Conservation (phyloP, 345 rosid genomes). For the Populus pruinosa region DNA sequence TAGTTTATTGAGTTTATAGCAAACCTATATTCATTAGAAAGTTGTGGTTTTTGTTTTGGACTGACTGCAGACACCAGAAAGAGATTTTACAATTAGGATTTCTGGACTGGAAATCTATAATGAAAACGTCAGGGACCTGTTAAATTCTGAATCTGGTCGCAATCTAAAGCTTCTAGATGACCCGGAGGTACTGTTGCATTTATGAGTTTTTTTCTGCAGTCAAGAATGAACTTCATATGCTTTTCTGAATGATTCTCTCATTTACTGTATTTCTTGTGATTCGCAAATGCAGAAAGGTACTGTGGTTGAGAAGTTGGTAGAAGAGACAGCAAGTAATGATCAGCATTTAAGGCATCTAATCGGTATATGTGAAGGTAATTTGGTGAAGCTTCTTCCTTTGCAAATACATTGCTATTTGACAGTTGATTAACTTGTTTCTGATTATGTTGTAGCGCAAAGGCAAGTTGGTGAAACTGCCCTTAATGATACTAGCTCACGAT, state of each 20-base stretch:
- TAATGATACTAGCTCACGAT: conserved; percentile 94
- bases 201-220: neutral
- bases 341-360: conserved; percentile 82
- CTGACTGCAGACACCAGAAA: conserved; percentile 77
- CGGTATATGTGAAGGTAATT: conserved; percentile 85
- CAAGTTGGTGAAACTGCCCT: conserved; percentile 99
- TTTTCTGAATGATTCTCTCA: neutral
- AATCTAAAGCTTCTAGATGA: conserved; percentile 97
- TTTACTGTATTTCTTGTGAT: conserved; percentile 10
- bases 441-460: conserved; percentile 71
- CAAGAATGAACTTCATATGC: neutral
- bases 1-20: neutral
- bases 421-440: conserved; percentile 19
- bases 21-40: neutral
- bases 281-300: conserved; percentile 79
- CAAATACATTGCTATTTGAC: neutral
- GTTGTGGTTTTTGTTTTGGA: conserved; percentile 11
- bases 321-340: conserved; percentile 76
- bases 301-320: conserved; percentile 90
- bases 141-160: conserved; percentile 89
- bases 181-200: conserved; percentile 71
- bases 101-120: conserved; percentile 97
- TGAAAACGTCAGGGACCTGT: conserved; percentile 86
- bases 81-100: conserved; percentile 89
- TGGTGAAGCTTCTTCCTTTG: conserved; percentile 3